Base-by-base conservation (phyloP, 495 filamentous ascomycete genomes). In the Aspergillus campestris region DNA sequence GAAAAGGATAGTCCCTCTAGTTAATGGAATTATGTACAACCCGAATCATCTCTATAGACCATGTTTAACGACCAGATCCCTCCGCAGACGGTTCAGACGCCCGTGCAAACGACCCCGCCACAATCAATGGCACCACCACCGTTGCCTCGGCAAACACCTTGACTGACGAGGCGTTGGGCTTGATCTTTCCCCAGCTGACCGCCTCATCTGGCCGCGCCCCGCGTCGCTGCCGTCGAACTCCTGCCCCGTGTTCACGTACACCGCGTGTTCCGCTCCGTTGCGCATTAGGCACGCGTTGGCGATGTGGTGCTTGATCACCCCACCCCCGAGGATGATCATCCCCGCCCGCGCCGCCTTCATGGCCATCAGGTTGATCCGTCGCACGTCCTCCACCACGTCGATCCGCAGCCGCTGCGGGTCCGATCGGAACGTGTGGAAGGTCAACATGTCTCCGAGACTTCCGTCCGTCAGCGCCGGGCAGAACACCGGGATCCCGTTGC, bases 191-290 rank as follows among this genome's bases (percentile, higher is more conserved):
- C 92, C 94, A 98, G 52, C 87, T 94, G 10, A 98, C 87, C 0
- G 92, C 92, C 66, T 98, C 92, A 55, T 97, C 92, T 6, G 94
- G 94, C 38, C 94, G 75, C 2, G 94, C 92, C 0, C 92, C 3
- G 94, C 91, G 74, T 98, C 94, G 49, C 87, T 94, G 0, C 92
- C 94, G 62, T 98, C 92, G 61, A 95, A 97, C 60, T 98, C 94
- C 62, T 92, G 86, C 0, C 79, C 92, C 1, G 94, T 96, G 61
- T 98, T 97, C 56, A 98, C 83, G 58, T 94, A 97, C 8, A 98
- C 94, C 4, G 92, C 94, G 50, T 83, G 87, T 62, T 98, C 92
- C 8, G 92, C 92, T 0, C 92, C 94, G 52, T 97, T 96, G 12
- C 92, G 77, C 92, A 97, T 97, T 54, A 98, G 58, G 56, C 86